phyloP scores from a whole-genome alignment of 768 basidiomycete species.

The Trichaptum fuscoviolaceum region DNA sequence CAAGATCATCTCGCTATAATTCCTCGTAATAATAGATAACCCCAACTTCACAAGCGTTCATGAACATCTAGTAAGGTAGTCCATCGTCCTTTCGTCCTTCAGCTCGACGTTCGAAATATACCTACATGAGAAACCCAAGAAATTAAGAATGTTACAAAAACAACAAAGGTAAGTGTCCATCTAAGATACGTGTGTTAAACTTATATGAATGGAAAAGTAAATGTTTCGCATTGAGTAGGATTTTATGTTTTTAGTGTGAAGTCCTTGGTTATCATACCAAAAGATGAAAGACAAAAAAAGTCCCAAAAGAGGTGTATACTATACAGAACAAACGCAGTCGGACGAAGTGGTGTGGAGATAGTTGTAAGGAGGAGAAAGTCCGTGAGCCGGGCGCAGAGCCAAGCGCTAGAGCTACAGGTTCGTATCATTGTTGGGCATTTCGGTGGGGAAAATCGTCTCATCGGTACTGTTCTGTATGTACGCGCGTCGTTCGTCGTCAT shows the following conservation, averaged over 20 bases:
- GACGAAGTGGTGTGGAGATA: background rate
- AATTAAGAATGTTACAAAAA: background rate
- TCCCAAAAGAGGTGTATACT: background rate
- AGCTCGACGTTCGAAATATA: background rate
- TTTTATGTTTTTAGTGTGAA: background rate
- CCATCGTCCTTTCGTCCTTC: background rate
- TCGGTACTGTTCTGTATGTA: background rate
- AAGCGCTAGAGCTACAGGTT: background rate
- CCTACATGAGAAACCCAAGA: background rate
- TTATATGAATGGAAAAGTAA: background rate
- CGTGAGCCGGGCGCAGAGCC: no score
- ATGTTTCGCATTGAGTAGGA: background rate
- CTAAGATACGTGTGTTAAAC: background rate
- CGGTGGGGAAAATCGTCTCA: background rate
- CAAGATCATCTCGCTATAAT: background rate
- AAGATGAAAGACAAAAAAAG: background rate
- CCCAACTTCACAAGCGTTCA: background rate
- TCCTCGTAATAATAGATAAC: background rate
- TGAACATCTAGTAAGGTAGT: background rate
- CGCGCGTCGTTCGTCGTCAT: background rate
- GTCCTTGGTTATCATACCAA: background rate
- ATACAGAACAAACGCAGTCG: background rate
- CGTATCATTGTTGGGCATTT: background rate
- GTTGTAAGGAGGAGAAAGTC: no score
- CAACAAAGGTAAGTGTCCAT: background rate